Base-by-base conservation (phyloP, 441 rosid genomes). In the Rhodomyrtus psidioides region DNA sequence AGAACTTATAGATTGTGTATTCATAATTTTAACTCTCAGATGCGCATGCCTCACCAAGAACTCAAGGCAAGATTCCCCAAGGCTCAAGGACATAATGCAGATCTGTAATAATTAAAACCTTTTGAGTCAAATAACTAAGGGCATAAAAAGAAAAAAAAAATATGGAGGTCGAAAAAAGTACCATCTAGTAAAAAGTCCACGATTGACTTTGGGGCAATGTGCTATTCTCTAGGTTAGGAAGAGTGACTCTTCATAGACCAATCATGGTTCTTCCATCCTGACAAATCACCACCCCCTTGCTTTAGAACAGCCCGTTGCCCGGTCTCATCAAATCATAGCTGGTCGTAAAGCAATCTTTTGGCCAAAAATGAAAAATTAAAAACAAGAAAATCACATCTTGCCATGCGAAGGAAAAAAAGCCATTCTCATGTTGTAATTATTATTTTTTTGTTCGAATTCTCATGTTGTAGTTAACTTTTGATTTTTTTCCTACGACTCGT, bases 211-310 rank as follows among this genome's bases (percentile, higher is more conserved):
- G 79, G 79, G n/a, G 79, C 9, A 0, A 39, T 70, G 79, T 70
- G 79, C 79, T 39, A 70, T 21, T 70, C 39, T 21, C 51, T 70
- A 70, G 79, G 39, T 39, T 21, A 70, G 49, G 79, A 39, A 70
- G 79, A 39, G 79, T 39, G 79, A 70, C 79, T 70, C 79, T 70
- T 70, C 79, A 70, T 70, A 70, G 79, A 70, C 79, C 79, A 70
- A 70, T 70, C 79, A 70, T 70, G 79, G 49, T 39, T 70, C 79
- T 39, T 24, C 79, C n/a, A 57, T 57, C 26, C 62, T 57, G 62
- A 57, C 62, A 57, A 57, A 57, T 26, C 62, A 57, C 12, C 7
- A 51, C 6, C 17, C 17, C 17, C 28, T 4, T 57, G 26, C 28
- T n/a, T 57, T 57, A 26, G 62, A 57, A 57, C 62, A 57, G 62